These are phyloP conservation scores for Gracilariopsis chorda DNA, from an alignment of 23 red algal genomes.

Conservation along the genomic window DNA sequence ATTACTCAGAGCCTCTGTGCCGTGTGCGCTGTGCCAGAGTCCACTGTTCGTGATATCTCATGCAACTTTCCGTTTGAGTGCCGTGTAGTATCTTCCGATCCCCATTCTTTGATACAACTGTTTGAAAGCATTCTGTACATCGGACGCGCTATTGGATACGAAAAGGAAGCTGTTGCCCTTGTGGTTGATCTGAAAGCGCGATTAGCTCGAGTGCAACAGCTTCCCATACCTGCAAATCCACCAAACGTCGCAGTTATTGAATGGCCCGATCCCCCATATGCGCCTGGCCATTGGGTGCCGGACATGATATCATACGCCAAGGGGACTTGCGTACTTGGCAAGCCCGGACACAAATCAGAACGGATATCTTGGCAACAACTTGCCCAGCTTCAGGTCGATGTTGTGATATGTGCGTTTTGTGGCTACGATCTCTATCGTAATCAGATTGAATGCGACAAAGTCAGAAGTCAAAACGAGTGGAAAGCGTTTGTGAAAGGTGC, in stretches of 20 bases:
- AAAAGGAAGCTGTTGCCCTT: neutral
- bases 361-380: conserved; percentile 35
- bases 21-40: conserved; percentile 55
- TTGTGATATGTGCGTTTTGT: conserved; percentile 56
- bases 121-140: conserved; percentile 30
- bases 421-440: conserved; percentile 43
- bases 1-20: conserved; percentile 66
- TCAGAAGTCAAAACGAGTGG: neutral
- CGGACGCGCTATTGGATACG: conserved; percentile 10
- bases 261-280: conserved; percentile 60
- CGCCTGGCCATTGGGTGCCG: conserved; percentile 58
- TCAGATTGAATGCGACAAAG: conserved; percentile 9
- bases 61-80: conserved; percentile 10
- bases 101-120: conserved; percentile 29
- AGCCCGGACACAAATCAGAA: conserved; percentile 24
- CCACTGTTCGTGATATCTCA: conserved; percentile 5
- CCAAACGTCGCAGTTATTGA: conserved; percentile 44
- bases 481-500: neutral
- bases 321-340: conserved; percentile 31
- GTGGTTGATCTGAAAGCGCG: conserved; percentile 5
- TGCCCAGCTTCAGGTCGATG: neutral
- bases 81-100: conserved; percentile 32
- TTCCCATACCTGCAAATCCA: neutral
- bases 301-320: conserved; percentile 48
- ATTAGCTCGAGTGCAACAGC: neutral